Base-by-base conservation (phyloP, 1,139 yeast genomes). In the Suhomyces bribrorum region DNA sequence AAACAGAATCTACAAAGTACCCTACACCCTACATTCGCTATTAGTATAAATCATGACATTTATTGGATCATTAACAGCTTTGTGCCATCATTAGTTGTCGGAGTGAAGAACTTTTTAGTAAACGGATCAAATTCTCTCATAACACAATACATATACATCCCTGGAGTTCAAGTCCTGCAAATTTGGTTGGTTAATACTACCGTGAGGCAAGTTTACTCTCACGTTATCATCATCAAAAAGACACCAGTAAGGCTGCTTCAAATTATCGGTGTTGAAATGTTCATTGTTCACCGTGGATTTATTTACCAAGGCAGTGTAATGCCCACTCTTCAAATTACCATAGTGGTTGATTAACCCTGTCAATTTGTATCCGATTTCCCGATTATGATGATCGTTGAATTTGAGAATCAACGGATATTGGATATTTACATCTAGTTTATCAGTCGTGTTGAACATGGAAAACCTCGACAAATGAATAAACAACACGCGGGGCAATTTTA, bases 131-230 rank as follows among this genome's bases (percentile, higher is more conserved):
- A 38, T 56, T 38, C 78, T 62, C 52, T 79, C 84, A 53, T 84
- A 85, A 56, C 84, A 82, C 50, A 84, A 62, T n/a, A 84, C 86
- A 56, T 84, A 85, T 4, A 81, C 90, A 48, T 83, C 87, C 33
- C 75, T 70, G 34, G 83, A 77, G 9, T 68, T 64, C 40, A 77
- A 62, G 24, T 68, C 65, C 12, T 65, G 64, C 34, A 63, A 33
- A 18, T 56, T 66, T n/a, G 56, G 55, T 14, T 50, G 52, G 35
- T 58, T 60, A 12, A 63, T 50, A 37, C 65, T 64, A 9, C 84
- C 83, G 48, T 78, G 80, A 14, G 66, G 64, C 11, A 69, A 48
- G 34, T 71, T 68, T 7, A 69, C 68, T 40, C 73, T 73, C 2
- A 82, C 81, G 31, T 65, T 61, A 43, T 80, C 88, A 57, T 85